phyloP scores from a whole-genome alignment of 495 filamentous ascomycete genomes.

The Aspergillus taichungensis region DNA sequence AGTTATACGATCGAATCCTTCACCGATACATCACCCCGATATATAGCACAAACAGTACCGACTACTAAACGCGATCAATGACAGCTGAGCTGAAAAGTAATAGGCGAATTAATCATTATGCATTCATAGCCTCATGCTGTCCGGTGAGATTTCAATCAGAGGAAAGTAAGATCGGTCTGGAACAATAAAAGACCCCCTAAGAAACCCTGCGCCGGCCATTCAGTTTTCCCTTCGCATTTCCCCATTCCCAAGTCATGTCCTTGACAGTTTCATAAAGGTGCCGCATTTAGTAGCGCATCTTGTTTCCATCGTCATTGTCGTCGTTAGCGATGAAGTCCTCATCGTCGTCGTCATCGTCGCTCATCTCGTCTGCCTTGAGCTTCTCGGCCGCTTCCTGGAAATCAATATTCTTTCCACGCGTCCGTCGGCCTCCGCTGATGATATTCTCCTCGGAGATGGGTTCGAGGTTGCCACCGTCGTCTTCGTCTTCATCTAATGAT shows the following conservation, averaged over 20 bases:
- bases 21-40: too few relatives aligned
- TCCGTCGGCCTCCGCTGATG: constrained; percentile 66
- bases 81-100: too few relatives aligned
- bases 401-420: constrained; percentile 75
- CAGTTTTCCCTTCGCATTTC: constrained; percentile 9
- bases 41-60: too few relatives aligned
- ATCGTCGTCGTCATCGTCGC: constrained; percentile 75
- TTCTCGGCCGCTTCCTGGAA: constrained; percentile 69
- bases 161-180: not conserved
- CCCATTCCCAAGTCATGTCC: constrained; percentile 7
- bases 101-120: too few relatives aligned
- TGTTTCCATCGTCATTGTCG: constrained; percentile 27
- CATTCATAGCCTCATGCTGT: not conserved
- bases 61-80: too few relatives aligned
- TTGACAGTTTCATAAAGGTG: constrained; percentile 4
- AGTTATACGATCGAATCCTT: too few relatives aligned
- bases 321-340: constrained; percentile 39
- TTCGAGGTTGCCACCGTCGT: constrained; percentile 75
- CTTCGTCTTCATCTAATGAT: constrained; percentile 48
- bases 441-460: constrained; percentile 88
- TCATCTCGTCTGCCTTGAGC: constrained; percentile 48
- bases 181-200: constrained; percentile 6
- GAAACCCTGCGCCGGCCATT: constrained; percentile 6
- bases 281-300: constrained; percentile 36
- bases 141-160: not conserved